Evolutionary conservation across 2,329 filamentous ascomycete genomes (phyloP).

Genomic region (Aphanocladium album): DNA sequence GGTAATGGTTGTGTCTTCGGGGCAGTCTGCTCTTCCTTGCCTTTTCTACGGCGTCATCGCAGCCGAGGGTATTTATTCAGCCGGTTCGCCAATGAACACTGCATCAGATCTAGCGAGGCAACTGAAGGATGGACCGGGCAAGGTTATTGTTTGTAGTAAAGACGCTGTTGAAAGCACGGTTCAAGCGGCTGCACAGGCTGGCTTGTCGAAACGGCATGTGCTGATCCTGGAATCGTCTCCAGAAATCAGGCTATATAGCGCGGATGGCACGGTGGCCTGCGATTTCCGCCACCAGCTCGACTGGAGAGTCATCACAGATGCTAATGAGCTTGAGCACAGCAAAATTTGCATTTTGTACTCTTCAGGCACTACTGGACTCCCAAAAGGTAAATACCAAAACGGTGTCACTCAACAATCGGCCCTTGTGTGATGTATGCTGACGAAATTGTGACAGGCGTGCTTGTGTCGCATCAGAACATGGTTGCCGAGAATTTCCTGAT

Average conservation of each 20-base stretch:
- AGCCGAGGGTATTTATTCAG: constrained; percentile 54
- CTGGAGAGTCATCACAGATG: constrained; percentile 52
- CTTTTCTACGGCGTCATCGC: constrained; percentile 53
- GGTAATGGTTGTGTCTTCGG: constrained; percentile 51
- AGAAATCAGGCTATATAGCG: constrained; percentile 22
- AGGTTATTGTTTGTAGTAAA: constrained; percentile 40
- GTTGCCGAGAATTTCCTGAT: constrained; percentile 32
- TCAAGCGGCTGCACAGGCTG: constrained; percentile 43
- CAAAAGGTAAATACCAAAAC: constrained; percentile 31
- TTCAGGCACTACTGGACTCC: constrained; percentile 44
- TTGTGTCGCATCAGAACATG: constrained; percentile 40
- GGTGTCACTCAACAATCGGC: neutral
- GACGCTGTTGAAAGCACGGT: constrained; percentile 42
- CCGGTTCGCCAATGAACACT: constrained; percentile 46
- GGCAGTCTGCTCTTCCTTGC: constrained; percentile 49
- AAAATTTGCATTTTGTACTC: constrained; percentile 42
- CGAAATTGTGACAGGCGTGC: constrained; percentile 27
- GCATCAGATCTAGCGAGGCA: constrained; percentile 45
- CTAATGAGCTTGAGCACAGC: constrained; percentile 34
- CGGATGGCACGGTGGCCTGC: constrained; percentile 20
- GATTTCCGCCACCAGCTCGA: constrained; percentile 33
- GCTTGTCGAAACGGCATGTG: constrained; percentile 41
- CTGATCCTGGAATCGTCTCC: constrained; percentile 42
- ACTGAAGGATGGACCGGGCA: constrained; percentile 29
- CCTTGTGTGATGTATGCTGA: neutral